These are phyloP conservation scores for Lipomyces yamanashiensis DNA, from an alignment of 805 yeast genomes.

Conservation along the genomic window DNA sequence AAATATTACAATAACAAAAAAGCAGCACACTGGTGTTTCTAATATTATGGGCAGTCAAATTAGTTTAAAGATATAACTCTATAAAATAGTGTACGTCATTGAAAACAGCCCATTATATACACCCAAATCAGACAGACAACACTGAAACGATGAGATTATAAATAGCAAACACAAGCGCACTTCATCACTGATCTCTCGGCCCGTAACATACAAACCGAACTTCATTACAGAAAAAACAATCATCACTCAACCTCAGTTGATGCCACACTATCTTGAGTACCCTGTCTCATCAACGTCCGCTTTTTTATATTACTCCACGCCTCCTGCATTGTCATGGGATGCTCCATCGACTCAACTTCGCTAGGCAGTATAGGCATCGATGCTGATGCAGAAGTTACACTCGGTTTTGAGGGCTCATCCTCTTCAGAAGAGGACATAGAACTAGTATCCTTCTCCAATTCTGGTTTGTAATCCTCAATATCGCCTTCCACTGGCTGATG, in stretches of 20 bases:
- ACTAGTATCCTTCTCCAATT: slow-evolving; percentile 6
- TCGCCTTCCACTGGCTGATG: slow-evolving; percentile 24
- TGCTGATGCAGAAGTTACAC: slow-evolving; percentile 1
- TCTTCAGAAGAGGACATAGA: slow-evolving; percentile 21
- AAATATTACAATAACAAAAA: too few relatives aligned
- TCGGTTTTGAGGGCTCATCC: neutral
- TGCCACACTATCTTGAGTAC: neutral
- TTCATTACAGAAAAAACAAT: neutral
- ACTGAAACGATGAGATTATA: neutral
- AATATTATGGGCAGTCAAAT: too few relatives aligned
- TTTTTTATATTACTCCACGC: slow-evolving; percentile 27
- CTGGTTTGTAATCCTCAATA: slow-evolving; percentile 27
- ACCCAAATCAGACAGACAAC: too few relatives aligned
- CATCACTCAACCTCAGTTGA: neutral
- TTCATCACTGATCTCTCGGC: neutral
- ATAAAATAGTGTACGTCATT: too few relatives aligned
- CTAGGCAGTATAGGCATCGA: slow-evolving; percentile 1
- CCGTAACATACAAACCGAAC: too few relatives aligned
- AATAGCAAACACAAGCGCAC: neutral
- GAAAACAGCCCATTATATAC: too few relatives aligned
- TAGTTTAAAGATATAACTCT: too few relatives aligned
- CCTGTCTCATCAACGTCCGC: slow-evolving; percentile 30
- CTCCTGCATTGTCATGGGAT: slow-evolving; percentile 5
- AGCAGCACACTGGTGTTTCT: too few relatives aligned
- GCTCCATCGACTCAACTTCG: neutral